These are phyloP conservation scores for Camillea tinctor DNA, from an alignment of 2,329 filamentous ascomycete species.

Conservation along the genomic window DNA sequence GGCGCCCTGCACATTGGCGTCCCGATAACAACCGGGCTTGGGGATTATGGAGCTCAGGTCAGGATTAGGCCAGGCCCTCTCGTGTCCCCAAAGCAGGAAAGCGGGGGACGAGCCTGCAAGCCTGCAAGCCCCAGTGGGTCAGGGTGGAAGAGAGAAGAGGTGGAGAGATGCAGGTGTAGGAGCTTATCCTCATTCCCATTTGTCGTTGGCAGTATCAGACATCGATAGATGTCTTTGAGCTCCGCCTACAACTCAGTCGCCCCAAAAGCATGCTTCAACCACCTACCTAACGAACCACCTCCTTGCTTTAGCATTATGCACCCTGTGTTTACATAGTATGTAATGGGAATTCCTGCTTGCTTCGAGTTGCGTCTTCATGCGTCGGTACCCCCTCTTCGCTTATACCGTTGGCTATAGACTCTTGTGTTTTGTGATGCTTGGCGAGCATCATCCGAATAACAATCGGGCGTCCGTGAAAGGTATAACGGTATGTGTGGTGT, in stretches of 20 bases:
- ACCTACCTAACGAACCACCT: neutral
- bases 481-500: neutral
- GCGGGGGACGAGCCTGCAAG: neutral
- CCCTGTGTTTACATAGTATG: neutral
- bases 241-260: neutral
- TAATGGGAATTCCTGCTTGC: neutral
- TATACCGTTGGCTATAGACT: neutral
- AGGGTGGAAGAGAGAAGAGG: neutral
- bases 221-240: neutral
- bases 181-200: neutral
- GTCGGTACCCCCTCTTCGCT: neutral
- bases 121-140: neutral
- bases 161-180: neutral
- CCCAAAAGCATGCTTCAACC: neutral
- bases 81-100: neutral
- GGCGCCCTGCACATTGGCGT: neutral
- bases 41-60: neutral
- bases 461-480: conserved; percentile 1
- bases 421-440: neutral
- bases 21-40: neutral
- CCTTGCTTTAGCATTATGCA: conserved; percentile 1
- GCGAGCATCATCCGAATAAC: neutral
- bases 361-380: neutral
- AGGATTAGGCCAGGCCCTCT: neutral
- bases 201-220: neutral